Evolutionary conservation across 1,284 basidiomycete species (phyloP).

Genomic region (Boletus mariae): DNA sequence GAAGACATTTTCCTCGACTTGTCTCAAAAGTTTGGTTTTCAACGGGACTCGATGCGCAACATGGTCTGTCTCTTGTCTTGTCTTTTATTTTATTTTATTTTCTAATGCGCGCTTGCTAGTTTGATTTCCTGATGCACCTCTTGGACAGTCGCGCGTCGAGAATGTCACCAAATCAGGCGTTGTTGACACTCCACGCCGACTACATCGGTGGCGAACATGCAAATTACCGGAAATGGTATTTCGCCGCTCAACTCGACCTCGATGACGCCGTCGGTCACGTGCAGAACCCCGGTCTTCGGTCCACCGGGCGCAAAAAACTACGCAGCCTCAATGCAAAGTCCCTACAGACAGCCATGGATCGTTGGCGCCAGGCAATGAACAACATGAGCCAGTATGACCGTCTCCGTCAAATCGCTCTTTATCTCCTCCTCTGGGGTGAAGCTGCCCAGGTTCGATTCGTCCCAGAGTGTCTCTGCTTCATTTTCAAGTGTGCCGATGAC

Average conservation of each 20-base stretch:
- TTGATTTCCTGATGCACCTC: conserved; percentile 98
- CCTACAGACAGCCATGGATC: conserved; percentile 80
- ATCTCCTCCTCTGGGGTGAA: conserved; percentile 97
- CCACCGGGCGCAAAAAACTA: conserved; percentile 46
- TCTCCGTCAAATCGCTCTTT: conserved; percentile 93
- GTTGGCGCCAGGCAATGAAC: conserved; percentile 98
- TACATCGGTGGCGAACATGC: conserved; percentile 98
- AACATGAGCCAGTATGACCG: conserved; percentile 99
- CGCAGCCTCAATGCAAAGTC: conserved; percentile 70
- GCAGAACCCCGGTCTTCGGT: conserved; percentile 88
- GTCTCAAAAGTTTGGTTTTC: conserved; percentile 99
- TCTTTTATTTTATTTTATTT: conserved; percentile 1
- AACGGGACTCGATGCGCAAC: conserved; percentile 87
- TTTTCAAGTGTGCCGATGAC: conserved; percentile 99
- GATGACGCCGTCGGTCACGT: conserved; percentile 95
- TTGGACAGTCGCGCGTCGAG: conserved; percentile 95
- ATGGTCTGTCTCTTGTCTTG: conserved; percentile 53
- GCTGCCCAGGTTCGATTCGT: conserved; percentile 98
- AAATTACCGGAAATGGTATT: conserved; percentile 99
- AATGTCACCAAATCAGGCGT: conserved; percentile 95
- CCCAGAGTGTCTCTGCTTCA: conserved; percentile 97
- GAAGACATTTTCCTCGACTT: conserved; percentile 98
- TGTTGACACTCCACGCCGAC: conserved; percentile 94
- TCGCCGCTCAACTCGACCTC: conserved; percentile 97
- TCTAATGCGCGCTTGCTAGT: conserved; percentile 42